Conservation (phyloP, 257 asterid genomes). For the Ophiorrhiza pumila region DNA sequence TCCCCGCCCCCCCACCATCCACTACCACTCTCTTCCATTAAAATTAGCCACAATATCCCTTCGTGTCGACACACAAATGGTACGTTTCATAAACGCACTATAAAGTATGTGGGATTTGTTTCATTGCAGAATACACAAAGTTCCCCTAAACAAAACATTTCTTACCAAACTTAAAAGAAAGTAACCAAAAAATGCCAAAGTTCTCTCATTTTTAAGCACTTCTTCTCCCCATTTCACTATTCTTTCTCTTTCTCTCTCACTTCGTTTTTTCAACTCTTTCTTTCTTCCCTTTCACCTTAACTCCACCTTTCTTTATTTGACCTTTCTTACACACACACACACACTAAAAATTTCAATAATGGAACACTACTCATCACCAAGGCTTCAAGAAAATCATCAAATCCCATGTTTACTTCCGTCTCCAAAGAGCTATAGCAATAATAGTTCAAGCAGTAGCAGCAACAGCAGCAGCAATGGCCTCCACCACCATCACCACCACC, state of each 20-base stretch:
- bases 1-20: neutral
- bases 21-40: slow-evolving; percentile 15
- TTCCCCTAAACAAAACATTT: slow-evolving; percentile 35
- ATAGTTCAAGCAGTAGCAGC: slow-evolving; percentile 42
- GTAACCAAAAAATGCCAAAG: slow-evolving; percentile 32
- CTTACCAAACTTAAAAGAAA: slow-evolving; percentile 47
- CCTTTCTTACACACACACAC: neutral
- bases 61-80: neutral
- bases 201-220: slow-evolving; percentile 16
- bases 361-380: slow-evolving; percentile 48
- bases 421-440: slow-evolving; percentile 37
- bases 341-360: slow-evolving; percentile 22
- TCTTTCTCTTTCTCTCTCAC: neutral
- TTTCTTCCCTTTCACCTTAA: slow-evolving; percentile 5
- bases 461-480: slow-evolving; percentile 25
- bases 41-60: neutral
- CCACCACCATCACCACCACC: slow-evolving; percentile 35
- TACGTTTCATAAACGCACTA: neutral
- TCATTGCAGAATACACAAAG: neutral
- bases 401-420: slow-evolving; percentile 32
- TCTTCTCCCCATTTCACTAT: neutral
- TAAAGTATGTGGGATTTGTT: neutral
- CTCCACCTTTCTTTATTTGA: neutral
- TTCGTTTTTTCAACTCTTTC: slow-evolving; percentile 14
- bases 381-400: slow-evolving; percentile 38